Evolutionary conservation across 805 yeast genomes (phyloP), one percentile per base, ranked within the genome.

Genomic region (Metschnikowia rubicola): DNA sequence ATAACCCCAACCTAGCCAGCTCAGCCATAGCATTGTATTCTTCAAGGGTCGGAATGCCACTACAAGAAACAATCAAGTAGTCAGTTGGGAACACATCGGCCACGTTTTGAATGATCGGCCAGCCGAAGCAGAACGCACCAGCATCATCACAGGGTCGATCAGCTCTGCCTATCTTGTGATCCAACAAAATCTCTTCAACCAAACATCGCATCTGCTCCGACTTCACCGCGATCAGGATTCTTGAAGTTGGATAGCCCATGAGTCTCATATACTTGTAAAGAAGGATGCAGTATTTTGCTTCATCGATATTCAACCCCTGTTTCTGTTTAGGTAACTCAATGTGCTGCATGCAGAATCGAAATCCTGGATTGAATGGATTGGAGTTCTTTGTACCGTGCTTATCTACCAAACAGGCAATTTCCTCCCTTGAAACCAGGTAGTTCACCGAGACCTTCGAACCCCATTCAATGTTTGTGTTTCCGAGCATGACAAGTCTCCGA

Each of bases 251-350:
- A 48, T 78, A 79, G 0, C 78, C 80, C 17, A 71, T 43, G 3
- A 70, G 48, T 5, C 75, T 54, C 73, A 81, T 62, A 47, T 77
- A 79, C 59, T 70, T 71, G 53, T 64, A 79, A 7, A 79, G 49
- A 0, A 65, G 60, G 12, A 77, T 77, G 13, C 73, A 65, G 46
- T 63, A 74, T 50, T 76, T 79, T 0, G 82, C 83, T 52, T 80
- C 60, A 42, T 55, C 61, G 12, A 60, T 42, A 12, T 51, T 53
- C 26, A 42, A 46, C 1, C 28, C 39, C 1, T 19, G 33, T 11
- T 21, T 26, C 2, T 50, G 33, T 2, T 29, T 4, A 8, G 50
- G 44, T 10, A 50, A 56, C 9, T 44, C 26, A 2, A 61, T 41
- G n/a, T 42, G 44, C 30, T 54, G 57, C 8, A 32, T 43, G n/a